A percentile compares a stretch with the other conserved stretches of the same genome.
These are phyloP conservation scores for Gossypium gossypioides DNA, from an alignment of 441 rosid species.

Conservation along the genomic window DNA sequence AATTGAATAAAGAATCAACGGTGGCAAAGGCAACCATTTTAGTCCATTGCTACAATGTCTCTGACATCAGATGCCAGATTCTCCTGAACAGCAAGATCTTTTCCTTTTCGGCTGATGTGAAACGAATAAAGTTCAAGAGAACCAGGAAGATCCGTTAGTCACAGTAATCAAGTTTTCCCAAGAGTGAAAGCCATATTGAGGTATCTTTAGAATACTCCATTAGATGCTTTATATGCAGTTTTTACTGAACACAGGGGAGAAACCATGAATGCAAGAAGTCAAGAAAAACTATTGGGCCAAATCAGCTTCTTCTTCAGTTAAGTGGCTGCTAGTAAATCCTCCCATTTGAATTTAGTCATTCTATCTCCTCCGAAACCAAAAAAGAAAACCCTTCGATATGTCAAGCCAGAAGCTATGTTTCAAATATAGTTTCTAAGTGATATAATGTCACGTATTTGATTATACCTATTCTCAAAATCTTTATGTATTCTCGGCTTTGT, in stretches of 20 bases:
- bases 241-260: not conserved
- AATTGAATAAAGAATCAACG: conserved; percentile 14
- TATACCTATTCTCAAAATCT: too few relatives aligned
- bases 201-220: not conserved
- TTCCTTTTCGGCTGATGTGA: conserved; percentile 13
- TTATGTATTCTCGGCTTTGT: too few relatives aligned
- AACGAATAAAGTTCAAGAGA: conserved; percentile 10
- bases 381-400: too few relatives aligned
- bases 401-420: not conserved
- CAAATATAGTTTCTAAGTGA: not conserved
- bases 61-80: conserved; percentile 14
- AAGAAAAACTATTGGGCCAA: not conserved
- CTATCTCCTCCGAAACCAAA: too few relatives aligned
- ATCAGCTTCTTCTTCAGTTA: too few relatives aligned
- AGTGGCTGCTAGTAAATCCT: too few relatives aligned
- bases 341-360: too few relatives aligned
- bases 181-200: not conserved
- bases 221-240: not conserved
- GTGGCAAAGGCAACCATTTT: not conserved
- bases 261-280: not conserved
- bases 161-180: not conserved
- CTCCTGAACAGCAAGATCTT: not conserved
- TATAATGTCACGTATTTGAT: not conserved
- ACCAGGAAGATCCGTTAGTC: conserved; percentile 3
- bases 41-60: conserved; percentile 15